Base-by-base conservation (phyloP, 2,329 filamentous ascomycete genomes). In the Phialocephala subalpina region DNA sequence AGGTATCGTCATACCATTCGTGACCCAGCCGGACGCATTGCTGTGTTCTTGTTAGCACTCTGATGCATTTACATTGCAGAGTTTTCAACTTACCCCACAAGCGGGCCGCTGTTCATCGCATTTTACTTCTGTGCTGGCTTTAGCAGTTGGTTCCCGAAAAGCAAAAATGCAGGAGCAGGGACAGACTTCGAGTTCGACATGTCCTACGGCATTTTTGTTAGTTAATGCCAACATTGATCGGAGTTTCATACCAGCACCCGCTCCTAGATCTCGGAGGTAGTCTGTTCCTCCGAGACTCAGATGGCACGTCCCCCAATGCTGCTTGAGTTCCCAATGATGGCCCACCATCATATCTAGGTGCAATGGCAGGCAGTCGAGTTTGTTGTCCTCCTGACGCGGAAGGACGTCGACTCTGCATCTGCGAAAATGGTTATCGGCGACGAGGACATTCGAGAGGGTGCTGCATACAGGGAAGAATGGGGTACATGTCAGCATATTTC, bases 21-120 rank as follows among this genome's bases (percentile, higher is more conserved):
- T 87, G 84, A 55, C 84, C 83, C 25, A 88, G 78, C 62, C 85
- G 80, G 35, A 81, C 79, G 74, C 86, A 88, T 79, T 86, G 85
- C 79, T 84, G 68, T 40, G 53, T 25, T 20, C 40, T 33, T 20
- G 49, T 72, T 59, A 68, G 57, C 49, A 47, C 25, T 8, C 47
- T 45, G 36, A 20, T n/a, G 18, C 27, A 18, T 16, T 20, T 49
- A 40, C 3, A 25, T 16, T 16, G 36, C n/a, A 36, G 36, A 55
- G 25, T 18, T 16, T n/a, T n/a, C 12, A 16, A 73, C 80, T 68
- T 80, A 84, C 82, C 75, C 82, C 84, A 74, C 85, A 87, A 71
- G 79, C 80, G 62, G 84, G 85, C 72, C 82, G 80, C 47, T 77
- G 77, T 75, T 87, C 85, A 73, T 87, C 85, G 74, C 85, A 87